Base-by-base conservation (phyloP, 495 filamentous ascomycete species). In the Penicillium pancosmium region DNA sequence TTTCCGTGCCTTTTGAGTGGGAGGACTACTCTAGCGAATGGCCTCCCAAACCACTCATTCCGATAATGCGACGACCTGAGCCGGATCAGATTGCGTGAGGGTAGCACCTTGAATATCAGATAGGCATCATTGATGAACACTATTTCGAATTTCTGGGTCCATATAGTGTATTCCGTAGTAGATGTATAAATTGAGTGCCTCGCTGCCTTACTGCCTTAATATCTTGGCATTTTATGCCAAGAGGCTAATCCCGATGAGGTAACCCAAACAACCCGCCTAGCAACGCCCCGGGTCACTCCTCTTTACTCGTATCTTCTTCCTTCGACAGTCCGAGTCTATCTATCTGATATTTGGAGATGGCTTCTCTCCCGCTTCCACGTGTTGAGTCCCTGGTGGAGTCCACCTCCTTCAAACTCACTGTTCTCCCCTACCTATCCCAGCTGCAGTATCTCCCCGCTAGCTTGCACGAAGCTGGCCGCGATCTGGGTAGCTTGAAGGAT, bases 401-500 rank as follows among this genome's bases (percentile, higher is more conserved):
- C 66, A 81, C 88, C 53, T 86, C 89, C 72, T 93, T 88, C 71
- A 69, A 78, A 57, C 81, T 84, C 57, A 89, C 88, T 0, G 85
- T 98, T 60, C 67, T 70, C 72, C 66, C 93, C 83, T 96, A 87
- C 75, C 70, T 96, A 16, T 83, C 87, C 12, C 92, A 97, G 72
- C 80, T 98, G 62, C 83, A 84, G 71, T 76, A 80, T 60, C 83
- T 95, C 47, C 87, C 92, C 49, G 74, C 78, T 54, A 82, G 82
- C 63, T 68, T 95, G 58, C 68, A 81, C 57, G 75, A 82, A 51
- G 82, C 80, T 61, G 72, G 84, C 59, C 78, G 78, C 51, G 83
- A 83, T 67, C 72, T 81, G 50, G 67, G 80, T 60, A 74, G 73
- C 82, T 70, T 84, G 69, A 80, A 80, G 66, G 73, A 84, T 21